These are phyloP conservation scores for Hypocreales sp. DNA, from an alignment of 2,329 filamentous ascomycete species.

Conservation along the genomic window DNA sequence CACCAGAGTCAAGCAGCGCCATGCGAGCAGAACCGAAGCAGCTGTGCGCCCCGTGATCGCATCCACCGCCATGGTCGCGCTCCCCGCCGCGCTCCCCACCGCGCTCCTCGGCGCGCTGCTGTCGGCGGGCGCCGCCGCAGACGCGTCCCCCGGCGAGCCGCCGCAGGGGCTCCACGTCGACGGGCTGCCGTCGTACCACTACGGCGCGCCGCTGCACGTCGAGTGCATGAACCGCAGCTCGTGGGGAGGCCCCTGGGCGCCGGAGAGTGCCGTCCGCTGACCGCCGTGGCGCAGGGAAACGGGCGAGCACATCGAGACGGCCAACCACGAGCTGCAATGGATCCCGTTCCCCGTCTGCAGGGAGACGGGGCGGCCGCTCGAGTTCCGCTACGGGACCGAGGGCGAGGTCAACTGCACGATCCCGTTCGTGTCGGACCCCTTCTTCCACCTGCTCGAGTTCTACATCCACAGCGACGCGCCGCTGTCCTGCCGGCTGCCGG, in stretches of 20 bases:
- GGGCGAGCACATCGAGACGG: conserved; percentile 76
- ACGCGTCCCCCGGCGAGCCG: too few relatives aligned
- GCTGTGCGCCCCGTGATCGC: too few relatives aligned
- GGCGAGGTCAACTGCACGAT: conserved; percentile 74
- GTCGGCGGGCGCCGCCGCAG: conserved; percentile 11
- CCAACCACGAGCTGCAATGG: conserved; percentile 73
- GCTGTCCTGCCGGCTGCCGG: conserved; percentile 76
- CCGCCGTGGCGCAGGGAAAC: conserved; percentile 47
- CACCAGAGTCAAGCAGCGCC: too few relatives aligned
- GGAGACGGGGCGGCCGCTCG: conserved; percentile 69
- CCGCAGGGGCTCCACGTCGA: too few relatives aligned
- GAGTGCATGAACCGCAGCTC: conserved; percentile 62
- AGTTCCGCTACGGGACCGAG: conserved; percentile 75
- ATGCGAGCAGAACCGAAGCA: too few relatives aligned
- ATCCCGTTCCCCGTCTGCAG: conserved; percentile 82
- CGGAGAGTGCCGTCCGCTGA: conserved; percentile 1
- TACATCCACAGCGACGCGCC: conserved; percentile 96
- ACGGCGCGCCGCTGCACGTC: conserved; percentile 51
- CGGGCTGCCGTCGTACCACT: conserved; percentile 44
- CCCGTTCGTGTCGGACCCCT: conserved; percentile 57
- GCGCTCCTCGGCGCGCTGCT: conserved; percentile 8
- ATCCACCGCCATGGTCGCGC: too few relatives aligned
- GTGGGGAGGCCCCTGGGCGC: conserved; percentile 25
- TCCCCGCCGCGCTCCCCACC: neutral
- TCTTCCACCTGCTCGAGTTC: conserved; percentile 88